Percentiles rank a stretch among this genome's conserved stretches.
Conservation (phyloP, 2,329 filamentous ascomycete species). For the Venturia carpophila region DNA sequence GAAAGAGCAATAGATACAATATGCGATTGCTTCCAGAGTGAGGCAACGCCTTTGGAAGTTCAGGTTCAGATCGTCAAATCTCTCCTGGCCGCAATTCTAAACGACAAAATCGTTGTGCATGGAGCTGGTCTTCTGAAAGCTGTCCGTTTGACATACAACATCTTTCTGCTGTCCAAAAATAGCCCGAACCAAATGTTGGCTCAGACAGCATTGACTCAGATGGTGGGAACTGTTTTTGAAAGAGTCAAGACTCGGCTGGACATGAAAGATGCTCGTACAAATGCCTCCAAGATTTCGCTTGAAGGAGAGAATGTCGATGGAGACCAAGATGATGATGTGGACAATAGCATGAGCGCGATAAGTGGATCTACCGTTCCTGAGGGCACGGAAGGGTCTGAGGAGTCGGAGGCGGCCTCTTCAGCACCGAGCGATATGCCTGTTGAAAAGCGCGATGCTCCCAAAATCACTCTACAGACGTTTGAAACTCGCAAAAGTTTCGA, state of each 20-base stretch:
- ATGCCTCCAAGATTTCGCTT: conserved; percentile 39
- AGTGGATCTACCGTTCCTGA: conserved; percentile 25
- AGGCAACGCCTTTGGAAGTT: conserved; percentile 83
- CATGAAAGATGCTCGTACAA: conserved; percentile 72
- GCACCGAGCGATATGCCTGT: conserved; percentile 38
- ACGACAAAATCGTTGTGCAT: conserved; percentile 98
- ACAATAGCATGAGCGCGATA: conserved; percentile 15
- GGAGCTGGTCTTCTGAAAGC: conserved; percentile 93
- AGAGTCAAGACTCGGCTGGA: conserved; percentile 79
- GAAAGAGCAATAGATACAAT: conserved; percentile 98
- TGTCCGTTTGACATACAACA: conserved; percentile 96
- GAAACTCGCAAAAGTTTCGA: conserved; percentile 60
- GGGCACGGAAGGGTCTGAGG: conserved; percentile 36
- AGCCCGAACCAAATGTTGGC: conserved; percentile 94
- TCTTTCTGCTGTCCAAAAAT: conserved; percentile 90
- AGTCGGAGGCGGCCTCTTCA: conserved; percentile 31
- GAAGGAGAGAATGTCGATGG: conserved; percentile 21
- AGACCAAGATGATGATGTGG: conserved; percentile 27
- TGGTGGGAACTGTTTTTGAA: conserved; percentile 98
- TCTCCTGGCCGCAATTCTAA: conserved; percentile 84
- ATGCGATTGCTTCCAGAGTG: conserved; percentile 97
- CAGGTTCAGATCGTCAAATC: conserved; percentile 99
- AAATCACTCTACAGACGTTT: conserved; percentile 61
- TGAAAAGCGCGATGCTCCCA: conserved; percentile 43
- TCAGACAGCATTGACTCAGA: conserved; percentile 93